Evolutionary conservation across 768 basidiomycete genomes (phyloP).

Genomic region (Tylopilus rubrobrunneus): DNA sequence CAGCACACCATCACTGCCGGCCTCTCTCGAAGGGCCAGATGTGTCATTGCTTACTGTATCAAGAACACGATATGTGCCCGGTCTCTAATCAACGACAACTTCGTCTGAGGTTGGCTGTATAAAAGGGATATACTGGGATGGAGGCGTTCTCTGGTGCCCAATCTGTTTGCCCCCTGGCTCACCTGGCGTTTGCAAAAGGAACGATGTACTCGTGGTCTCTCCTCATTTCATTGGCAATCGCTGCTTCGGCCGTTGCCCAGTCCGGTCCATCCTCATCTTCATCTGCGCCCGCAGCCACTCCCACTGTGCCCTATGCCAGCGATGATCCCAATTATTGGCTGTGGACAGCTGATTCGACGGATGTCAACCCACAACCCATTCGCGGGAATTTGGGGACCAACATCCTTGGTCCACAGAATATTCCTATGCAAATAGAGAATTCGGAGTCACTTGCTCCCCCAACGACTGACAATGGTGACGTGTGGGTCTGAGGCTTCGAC

Average conservation of each 20-base stretch:
- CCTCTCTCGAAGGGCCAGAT: too few species aligned
- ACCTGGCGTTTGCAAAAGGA: conserved; percentile 11
- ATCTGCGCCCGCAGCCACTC: conserved; percentile 31
- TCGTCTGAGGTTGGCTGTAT: conserved; percentile 7
- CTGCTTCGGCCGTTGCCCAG: conserved; percentile 21
- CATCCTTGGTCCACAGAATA: conserved; percentile 46
- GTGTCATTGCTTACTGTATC: too few species aligned
- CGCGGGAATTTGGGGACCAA: conserved; percentile 41
- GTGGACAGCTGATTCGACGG: conserved; percentile 31
- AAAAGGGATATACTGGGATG: conserved; percentile 16
- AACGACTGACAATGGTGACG: conserved; percentile 40
- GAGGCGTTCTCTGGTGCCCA: conserved; percentile 14
- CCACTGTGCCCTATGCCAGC: conserved; percentile 44
- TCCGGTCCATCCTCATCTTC: conserved; percentile 17
- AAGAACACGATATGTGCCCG: too few species aligned
- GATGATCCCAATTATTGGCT: conserved; percentile 44
- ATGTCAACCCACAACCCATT: conserved; percentile 37
- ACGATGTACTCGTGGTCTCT: conserved; percentile 30
- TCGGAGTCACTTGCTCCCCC: conserved; percentile 45
- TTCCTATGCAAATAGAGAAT: conserved; percentile 52
- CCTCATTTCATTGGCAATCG: conserved; percentile 19
- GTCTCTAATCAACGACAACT: too few species aligned
- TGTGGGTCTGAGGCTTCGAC: conserved; percentile 12
- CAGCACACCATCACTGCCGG: too few species aligned
- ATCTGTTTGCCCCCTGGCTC: conserved; percentile 8